A percentile compares a stretch with the other conserved stretches of the same genome.
phyloP scores from a whole-genome alignment of 163 green algal genomes.

The Chlorella variabilis region DNA sequence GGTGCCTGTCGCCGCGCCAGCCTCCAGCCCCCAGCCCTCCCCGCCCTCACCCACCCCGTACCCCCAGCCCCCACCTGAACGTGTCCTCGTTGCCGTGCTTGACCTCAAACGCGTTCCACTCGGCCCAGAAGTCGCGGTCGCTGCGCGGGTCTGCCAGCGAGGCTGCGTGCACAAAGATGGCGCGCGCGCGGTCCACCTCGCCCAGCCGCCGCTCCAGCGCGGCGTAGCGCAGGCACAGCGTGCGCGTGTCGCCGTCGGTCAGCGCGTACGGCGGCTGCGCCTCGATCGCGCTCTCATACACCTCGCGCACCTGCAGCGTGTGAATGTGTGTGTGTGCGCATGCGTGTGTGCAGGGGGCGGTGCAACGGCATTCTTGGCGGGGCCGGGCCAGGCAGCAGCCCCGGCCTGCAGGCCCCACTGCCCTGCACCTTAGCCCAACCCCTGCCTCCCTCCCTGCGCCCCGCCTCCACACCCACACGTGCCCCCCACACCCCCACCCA shows the following conservation, averaged over 20 bases:
- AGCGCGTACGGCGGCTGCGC: slow-evolving; percentile 76
- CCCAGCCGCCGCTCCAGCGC: slow-evolving; percentile 90
- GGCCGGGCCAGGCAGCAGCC: too few relatives aligned
- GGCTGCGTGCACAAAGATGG: slow-evolving; percentile 89
- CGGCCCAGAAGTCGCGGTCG: slow-evolving; percentile 82
- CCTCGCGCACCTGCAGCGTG: slow-evolving; percentile 82
- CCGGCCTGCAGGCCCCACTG: too few relatives aligned
- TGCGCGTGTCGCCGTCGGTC: slow-evolving; percentile 81
- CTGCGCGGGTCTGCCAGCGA: slow-evolving; percentile 83
- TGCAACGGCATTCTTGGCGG: too few relatives aligned
- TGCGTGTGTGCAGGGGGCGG: too few relatives aligned
- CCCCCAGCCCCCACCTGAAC: slow-evolving; percentile 63
- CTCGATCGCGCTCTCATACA: slow-evolving; percentile 94
- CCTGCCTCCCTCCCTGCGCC: too few relatives aligned
- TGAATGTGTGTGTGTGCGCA: too few relatives aligned
- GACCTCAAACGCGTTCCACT: slow-evolving; percentile 93
- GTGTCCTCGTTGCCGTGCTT: slow-evolving; percentile 94
- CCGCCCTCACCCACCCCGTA: not conserved
- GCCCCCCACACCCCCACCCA: not conserved
- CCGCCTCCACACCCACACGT: not conserved
- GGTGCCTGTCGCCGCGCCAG: too few relatives aligned
- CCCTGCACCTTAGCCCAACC: too few relatives aligned
- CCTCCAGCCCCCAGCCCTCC: too few relatives aligned
- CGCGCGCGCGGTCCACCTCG: slow-evolving; percentile 88
- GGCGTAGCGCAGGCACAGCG: slow-evolving; percentile 88